Conservation (phyloP, 202 grass and related monocot species). For the Cymbopogon flexuosus region DNA sequence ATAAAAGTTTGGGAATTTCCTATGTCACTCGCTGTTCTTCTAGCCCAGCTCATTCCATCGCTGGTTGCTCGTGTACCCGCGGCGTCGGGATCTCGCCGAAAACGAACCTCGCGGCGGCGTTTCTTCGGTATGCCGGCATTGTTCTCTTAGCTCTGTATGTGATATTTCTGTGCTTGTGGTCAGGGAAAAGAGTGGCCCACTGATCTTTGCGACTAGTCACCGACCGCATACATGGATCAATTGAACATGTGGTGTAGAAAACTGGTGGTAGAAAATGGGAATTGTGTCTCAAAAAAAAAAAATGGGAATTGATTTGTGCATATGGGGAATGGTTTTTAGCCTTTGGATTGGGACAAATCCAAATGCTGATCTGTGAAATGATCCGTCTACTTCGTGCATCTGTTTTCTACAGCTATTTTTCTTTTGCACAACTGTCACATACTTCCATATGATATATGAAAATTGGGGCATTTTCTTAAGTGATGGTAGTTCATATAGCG, state of each 20-base stretch:
- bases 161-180: not conserved
- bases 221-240: not conserved
- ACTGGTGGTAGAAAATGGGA: not conserved
- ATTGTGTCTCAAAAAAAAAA: no score
- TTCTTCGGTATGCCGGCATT: constrained; percentile 1
- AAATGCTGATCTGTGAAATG: not conserved
- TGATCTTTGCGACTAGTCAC: not conserved
- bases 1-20: not conserved
- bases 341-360: not conserved
- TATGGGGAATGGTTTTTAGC: not conserved
- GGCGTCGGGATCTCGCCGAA: not conserved
- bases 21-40: not conserved
- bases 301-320: not conserved
- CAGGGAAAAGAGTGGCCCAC: not conserved
- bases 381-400: not conserved
- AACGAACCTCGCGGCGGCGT: not conserved
- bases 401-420: not conserved
- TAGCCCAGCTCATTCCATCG: no score
- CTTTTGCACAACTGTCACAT: not conserved
- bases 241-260: not conserved
- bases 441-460: not conserved
- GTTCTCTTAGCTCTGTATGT: not conserved
- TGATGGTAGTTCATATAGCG: not conserved
- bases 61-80: not conserved
- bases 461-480: not conserved